These are phyloP conservation scores for Podila horticola DNA, from an alignment of 192 early-diverging fungal genomes.

Conservation along the genomic window DNA sequence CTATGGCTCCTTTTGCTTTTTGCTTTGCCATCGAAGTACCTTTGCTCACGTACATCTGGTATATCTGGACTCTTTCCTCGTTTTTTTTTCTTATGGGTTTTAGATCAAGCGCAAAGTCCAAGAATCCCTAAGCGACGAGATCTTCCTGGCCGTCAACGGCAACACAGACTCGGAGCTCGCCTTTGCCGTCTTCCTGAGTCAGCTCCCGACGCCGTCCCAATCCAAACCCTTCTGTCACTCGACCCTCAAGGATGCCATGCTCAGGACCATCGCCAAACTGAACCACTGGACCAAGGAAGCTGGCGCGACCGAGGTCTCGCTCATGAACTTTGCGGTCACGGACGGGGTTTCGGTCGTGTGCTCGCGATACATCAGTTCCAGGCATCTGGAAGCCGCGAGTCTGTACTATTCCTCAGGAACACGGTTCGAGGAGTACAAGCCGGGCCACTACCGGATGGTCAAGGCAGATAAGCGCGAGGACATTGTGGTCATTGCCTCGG, in stretches of 20 bases:
- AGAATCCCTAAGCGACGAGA: slow-evolving; percentile 69
- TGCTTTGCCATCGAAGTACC: neutral
- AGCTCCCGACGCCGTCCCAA: slow-evolving; percentile 55
- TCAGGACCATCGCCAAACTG: slow-evolving; percentile 73
- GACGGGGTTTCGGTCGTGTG: slow-evolving; percentile 79
- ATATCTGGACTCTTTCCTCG: neutral
- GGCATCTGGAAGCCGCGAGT: slow-evolving; percentile 69
- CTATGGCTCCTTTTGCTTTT: neutral
- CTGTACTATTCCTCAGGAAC: slow-evolving; percentile 82
- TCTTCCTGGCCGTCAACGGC: slow-evolving; percentile 78
- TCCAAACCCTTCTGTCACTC: slow-evolving; percentile 61
- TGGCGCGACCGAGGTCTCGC: slow-evolving; percentile 62
- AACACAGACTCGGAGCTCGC: slow-evolving; percentile 85
- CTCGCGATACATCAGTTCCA: slow-evolving; percentile 77
- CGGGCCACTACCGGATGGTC: slow-evolving; percentile 77
- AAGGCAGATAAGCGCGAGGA: slow-evolving; percentile 77
- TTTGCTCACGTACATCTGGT: neutral
- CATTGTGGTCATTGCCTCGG: slow-evolving; percentile 80
- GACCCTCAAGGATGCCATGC: slow-evolving; percentile 73
- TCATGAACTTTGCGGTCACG: slow-evolving; percentile 85
- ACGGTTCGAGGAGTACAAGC: slow-evolving; percentile 66
- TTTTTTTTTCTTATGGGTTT: slow-evolving; percentile 10
- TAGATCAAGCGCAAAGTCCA: slow-evolving; percentile 77
- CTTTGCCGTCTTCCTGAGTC: slow-evolving; percentile 82
- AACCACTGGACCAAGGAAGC: slow-evolving; percentile 75